Base-by-base conservation (phyloP, 2,329 filamentous ascomycete genomes). In the Ophiostoma sp. region DNA sequence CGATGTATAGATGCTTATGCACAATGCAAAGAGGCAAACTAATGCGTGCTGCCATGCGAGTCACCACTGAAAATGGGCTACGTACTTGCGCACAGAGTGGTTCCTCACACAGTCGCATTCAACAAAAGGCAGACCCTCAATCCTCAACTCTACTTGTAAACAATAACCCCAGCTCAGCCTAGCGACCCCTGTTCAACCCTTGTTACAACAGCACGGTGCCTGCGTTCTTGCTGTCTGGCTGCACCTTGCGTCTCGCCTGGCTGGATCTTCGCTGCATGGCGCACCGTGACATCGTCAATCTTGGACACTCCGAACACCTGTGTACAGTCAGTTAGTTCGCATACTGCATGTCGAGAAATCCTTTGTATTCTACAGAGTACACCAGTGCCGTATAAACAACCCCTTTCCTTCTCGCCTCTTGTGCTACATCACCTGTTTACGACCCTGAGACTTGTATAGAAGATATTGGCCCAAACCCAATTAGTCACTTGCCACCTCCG, bases 261-360 rank as follows among this genome's bases (percentile, higher is more conserved):
- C 62, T 69, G 13, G 33, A 57, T 69, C 60, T 54, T 67, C 60
- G 31, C 27, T 39, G 60, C 68, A 48, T 65, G 41, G 68, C 60
- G 64, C 44, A 66, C 33, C 39, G 23, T 62, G 57, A 62, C 57
- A 62, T 62, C 27, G 57, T 13, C 36, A 33, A 33, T 33, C 44
- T 48, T 48, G 39, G 17, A 33, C 31, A 11, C 39, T 33, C 10
- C 20, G 23, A 20, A 48, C 15, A 48, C 15, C 36, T 39, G 36
- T 48, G 44, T 1, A 15, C 44, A n/a, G 44, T 33, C 11, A 60
- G 13, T 17, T 60, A 31, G 11, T n/a, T 23, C n/a, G n/a, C n/a
- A 23, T 6, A 6, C 48, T 23, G 48, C n/a, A 54, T n/a, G n/a
- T 54, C 6, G 20, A 54, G 20, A 54, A 23, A 23, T 23, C 7